Conservation (phyloP, 2,329 filamentous ascomycete species). For the Aspergillus melleus region DNA sequence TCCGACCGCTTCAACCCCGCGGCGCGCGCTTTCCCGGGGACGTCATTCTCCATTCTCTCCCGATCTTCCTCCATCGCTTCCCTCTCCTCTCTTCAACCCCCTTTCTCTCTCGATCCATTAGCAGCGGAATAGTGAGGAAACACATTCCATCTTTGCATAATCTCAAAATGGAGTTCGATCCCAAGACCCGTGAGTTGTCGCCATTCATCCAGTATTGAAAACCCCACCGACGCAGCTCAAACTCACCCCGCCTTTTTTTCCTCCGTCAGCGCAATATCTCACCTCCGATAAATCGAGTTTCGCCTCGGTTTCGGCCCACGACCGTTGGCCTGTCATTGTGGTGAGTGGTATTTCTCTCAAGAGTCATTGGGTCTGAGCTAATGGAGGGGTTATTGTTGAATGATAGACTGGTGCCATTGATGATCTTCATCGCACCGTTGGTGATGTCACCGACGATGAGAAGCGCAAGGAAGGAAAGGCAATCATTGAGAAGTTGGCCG, state of each 20-base stretch:
- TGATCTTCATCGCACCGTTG: slow-evolving; percentile 72
- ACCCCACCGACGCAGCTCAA: not conserved
- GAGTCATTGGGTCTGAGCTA: not conserved
- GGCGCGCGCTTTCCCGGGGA: slow-evolving; percentile 2
- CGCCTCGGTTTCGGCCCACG: slow-evolving; percentile 77
- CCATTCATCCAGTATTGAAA: not conserved
- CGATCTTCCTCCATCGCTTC: not conserved
- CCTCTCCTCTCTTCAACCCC: not conserved
- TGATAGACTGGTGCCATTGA: slow-evolving; percentile 89
- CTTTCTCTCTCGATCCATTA: not conserved
- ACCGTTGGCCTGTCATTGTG: slow-evolving; percentile 91
- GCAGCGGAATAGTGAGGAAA: not conserved
- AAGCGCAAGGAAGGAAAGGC: slow-evolving; percentile 79
- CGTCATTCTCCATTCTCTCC: not conserved
- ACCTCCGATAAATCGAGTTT: slow-evolving; percentile 86
- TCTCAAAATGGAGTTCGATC: slow-evolving; percentile 68
- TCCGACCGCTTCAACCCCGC: slow-evolving; percentile 11
- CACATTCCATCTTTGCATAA: not conserved
- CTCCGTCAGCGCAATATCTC: slow-evolving; percentile 64
- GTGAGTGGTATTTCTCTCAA: slow-evolving; percentile 51
- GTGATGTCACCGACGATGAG: slow-evolving; percentile 52
- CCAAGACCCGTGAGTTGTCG: slow-evolving; percentile 64
- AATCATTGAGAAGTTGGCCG: slow-evolving; percentile 75
- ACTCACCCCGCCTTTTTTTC: slow-evolving; percentile 20
- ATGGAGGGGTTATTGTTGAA: not conserved